A percentile compares a stretch with the other conserved stretches of the same genome.
Evolutionary conservation across 352 stramenopile species (phyloP).

Genomic region (Pythium periplocum): DNA sequence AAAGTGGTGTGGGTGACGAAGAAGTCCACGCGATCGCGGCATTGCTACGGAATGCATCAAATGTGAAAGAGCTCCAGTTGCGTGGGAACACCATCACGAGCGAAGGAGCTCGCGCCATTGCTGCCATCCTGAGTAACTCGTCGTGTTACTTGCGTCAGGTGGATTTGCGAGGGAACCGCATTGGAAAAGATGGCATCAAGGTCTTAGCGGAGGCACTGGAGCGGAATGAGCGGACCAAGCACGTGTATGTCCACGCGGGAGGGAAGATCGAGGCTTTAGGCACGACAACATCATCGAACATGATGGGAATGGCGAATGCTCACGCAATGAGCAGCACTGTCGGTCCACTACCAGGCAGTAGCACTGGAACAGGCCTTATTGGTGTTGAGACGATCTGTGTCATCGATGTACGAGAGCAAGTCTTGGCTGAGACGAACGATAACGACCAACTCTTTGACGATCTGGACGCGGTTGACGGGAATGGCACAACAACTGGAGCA

Average conservation of each 20-base stretch:
- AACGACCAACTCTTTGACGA: conserved; percentile 9
- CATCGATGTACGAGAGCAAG: conserved; percentile 91
- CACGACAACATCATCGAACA: conserved; percentile 40
- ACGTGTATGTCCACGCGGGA: conserved; percentile 95
- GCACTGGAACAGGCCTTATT: conserved; percentile 39
- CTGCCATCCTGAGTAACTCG: conserved; percentile 80
- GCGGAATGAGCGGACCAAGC: conserved; percentile 87
- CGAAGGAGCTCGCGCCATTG: conserved; percentile 91
- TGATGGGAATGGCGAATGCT: conserved; percentile 26
- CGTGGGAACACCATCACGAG: conserved; percentile 88
- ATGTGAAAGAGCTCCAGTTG: conserved; percentile 93
- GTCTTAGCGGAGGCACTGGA: conserved; percentile 93
- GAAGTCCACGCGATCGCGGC: conserved; percentile 94
- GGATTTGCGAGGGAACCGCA: conserved; percentile 90
- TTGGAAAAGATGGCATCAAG: conserved; percentile 89
- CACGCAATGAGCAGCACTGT: conserved; percentile 39
- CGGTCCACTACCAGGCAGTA: conserved; percentile 7
- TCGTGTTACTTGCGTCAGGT: conserved; percentile 77
- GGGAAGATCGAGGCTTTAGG: conserved; percentile 94
- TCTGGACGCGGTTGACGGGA: conserved; percentile 5
- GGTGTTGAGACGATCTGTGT: conserved; percentile 93
- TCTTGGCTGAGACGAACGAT: conserved; percentile 1
- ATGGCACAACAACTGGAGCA: not conserved
- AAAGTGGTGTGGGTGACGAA: conserved; percentile 92
- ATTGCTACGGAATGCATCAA: conserved; percentile 83